These are phyloP conservation scores for Magnolia changhungtana DNA, from an alignment of 164 flowering plant species.

Conservation along the genomic window DNA sequence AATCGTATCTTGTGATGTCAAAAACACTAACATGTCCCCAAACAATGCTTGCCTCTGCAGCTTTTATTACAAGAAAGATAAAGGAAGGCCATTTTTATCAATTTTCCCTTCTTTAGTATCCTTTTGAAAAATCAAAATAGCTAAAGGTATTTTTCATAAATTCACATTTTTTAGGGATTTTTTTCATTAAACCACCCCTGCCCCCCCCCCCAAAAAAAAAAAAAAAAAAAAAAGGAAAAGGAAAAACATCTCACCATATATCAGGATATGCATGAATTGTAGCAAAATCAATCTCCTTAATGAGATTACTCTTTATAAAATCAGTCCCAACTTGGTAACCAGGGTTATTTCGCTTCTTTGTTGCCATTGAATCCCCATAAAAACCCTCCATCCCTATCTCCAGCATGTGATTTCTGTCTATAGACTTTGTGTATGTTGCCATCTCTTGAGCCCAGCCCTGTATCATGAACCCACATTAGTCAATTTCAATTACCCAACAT, in stretches of 20 bases:
- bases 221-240: background rate
- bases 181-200: too few species aligned
- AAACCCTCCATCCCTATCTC: constrained; percentile 36
- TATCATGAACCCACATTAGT: background rate
- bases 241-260: constrained; percentile 16
- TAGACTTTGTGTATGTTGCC: constrained; percentile 26
- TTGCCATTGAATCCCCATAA: constrained; percentile 30
- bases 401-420: constrained; percentile 28
- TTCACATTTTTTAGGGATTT: too few species aligned
- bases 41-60: too few species aligned
- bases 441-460: constrained; percentile 34
- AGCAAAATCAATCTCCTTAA: constrained; percentile 30
- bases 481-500: background rate
- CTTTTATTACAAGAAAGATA: too few species aligned
- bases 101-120: too few species aligned
- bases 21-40: too few species aligned
- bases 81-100: too few species aligned
- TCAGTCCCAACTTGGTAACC: constrained; percentile 31
- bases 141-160: too few species aligned
- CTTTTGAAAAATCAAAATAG: too few species aligned
- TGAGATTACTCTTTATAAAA: constrained; percentile 23
- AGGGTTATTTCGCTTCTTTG: constrained; percentile 23
- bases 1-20: too few species aligned
- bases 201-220: too few species aligned
- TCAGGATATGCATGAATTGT: constrained; percentile 37